Base-by-base conservation (phyloP, 345 rosid genomes). In the Rhizophora mangle region DNA sequence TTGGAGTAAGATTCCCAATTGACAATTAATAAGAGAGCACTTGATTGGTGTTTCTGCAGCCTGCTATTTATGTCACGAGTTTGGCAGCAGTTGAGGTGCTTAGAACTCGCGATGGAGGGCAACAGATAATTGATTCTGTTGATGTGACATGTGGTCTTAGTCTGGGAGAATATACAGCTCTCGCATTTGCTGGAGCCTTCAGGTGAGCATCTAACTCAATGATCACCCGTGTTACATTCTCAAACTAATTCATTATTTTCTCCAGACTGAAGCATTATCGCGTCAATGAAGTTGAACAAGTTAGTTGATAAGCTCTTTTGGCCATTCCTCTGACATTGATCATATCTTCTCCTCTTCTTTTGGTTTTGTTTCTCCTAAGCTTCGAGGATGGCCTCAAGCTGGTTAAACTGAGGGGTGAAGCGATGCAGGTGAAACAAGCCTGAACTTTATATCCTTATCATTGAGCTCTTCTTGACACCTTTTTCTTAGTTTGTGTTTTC, bases 21-120 rank as follows among this genome's bases (percentile, higher is more conserved):
- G 37, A 10, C 18, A 20, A 24, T 62, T 21, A 20, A 63, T 70
- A 15, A n/a, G 18, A 6, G 32, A 16, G 27, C 34, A 18, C 32
- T 54, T 56, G 20, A 46, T 31, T 64, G 37, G 21, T 21, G 29
- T 78, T 57, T 64, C 64, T 71, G 62, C 92, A 96, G 99, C 99
- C 99, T 72, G 99, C 97, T 77, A 96, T 96, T 68, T 96, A 92
- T 81, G 98, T 96, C 77, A 90, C 99, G 49, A 92, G 99, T 81
- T 82, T 96, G 71, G 99, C 99, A 54, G 98, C 99, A 18, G 97
- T 96, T 52, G 99, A 92, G 73, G 74, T 96, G 66, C 88, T 92
- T 24, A 91, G 97, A 56, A 87, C 87, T 37, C 87, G 88, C 43
- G 95, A 96, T 62, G 94, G 94, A 26, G 98, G 99, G 20, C 91